phyloP scores from a whole-genome alignment of 2,329 filamentous ascomycete species.

The Xylaria sp. region DNA sequence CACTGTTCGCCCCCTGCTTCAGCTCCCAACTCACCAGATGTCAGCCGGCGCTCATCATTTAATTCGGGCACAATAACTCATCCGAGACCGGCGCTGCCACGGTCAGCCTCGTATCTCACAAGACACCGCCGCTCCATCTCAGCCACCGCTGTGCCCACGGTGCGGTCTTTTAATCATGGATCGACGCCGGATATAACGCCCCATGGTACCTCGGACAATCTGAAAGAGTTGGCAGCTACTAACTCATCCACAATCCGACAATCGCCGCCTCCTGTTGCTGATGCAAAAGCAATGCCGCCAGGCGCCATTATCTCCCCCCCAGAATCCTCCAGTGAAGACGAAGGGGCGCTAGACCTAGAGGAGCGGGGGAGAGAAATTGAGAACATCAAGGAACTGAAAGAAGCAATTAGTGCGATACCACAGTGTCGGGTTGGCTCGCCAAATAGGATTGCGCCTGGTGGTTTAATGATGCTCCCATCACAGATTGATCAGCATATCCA shows the following conservation, averaged over 20 bases:
- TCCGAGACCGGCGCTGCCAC: slow-evolving; percentile 66
- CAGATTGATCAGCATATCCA: slow-evolving; percentile 51
- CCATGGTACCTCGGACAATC: slow-evolving; percentile 62
- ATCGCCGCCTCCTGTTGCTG: slow-evolving; percentile 83
- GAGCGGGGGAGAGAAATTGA: slow-evolving; percentile 60
- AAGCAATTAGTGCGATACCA: slow-evolving; percentile 84
- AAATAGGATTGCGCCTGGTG: slow-evolving; percentile 52
- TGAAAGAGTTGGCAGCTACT: slow-evolving; percentile 60
- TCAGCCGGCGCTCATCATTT: slow-evolving; percentile 69
- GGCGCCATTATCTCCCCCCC: slow-evolving; percentile 92
- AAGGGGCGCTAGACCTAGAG: slow-evolving; percentile 62
- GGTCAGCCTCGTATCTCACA: slow-evolving; percentile 73
- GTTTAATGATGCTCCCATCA: slow-evolving; percentile 53
- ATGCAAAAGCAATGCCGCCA: slow-evolving; percentile 77
- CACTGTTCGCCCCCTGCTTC: slow-evolving; percentile 72
- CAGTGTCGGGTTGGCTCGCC: slow-evolving; percentile 71
- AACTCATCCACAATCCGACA: slow-evolving; percentile 71
- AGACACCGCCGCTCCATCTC: slow-evolving; percentile 71
- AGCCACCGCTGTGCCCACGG: slow-evolving; percentile 49
- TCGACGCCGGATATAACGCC: slow-evolving; percentile 58
- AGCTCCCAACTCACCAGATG: slow-evolving; percentile 65
- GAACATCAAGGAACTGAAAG: slow-evolving; percentile 76
- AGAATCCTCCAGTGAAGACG: slow-evolving; percentile 89
- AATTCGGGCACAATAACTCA: slow-evolving; percentile 53
- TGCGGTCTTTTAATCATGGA: slow-evolving; percentile 43